Evolutionary conservation across 441 rosid genomes (phyloP).

Genomic region (Populus trichocarpa): DNA sequence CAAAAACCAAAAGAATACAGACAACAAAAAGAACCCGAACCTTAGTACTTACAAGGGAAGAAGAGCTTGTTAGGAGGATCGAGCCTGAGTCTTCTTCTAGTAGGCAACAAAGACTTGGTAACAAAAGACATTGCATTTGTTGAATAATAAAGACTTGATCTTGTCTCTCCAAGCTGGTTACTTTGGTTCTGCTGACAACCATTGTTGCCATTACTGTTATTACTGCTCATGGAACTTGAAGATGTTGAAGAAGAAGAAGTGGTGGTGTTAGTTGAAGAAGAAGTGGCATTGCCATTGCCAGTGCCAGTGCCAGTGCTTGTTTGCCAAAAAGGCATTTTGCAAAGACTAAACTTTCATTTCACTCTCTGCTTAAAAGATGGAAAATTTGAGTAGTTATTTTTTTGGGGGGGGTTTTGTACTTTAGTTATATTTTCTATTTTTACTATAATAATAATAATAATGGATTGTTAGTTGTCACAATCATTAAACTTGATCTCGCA

Average conservation of each 20-base stretch:
- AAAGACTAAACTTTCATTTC: conserved; percentile 33
- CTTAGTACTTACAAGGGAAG: conserved; percentile 29
- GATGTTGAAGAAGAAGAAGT: conserved; percentile 26
- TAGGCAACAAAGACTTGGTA: conserved; percentile 65
- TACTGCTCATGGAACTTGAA: conserved; percentile 29
- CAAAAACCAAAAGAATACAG: not conserved
- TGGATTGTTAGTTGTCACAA: not conserved
- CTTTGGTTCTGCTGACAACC: conserved; percentile 33
- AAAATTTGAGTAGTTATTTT: too few species aligned
- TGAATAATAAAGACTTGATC: conserved; percentile 31
- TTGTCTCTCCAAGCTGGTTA: conserved; percentile 30
- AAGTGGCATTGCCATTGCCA: conserved; percentile 27
- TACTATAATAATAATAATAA: too few species aligned
- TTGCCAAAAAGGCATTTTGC: conserved; percentile 65
- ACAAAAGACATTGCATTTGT: conserved; percentile 40
- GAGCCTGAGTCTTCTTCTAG: conserved; percentile 59
- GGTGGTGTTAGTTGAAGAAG: conserved; percentile 29
- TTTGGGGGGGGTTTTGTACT: not conserved
- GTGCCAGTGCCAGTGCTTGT: conserved; percentile 21
- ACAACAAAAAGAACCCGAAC: too few species aligned
- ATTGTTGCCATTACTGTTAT: conserved; percentile 11
- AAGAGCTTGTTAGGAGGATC: conserved; percentile 68
- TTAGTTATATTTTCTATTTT: not conserved
- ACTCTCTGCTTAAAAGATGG: conserved; percentile 17
- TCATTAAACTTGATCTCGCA: not conserved